These are phyloP conservation scores for Rutstroemia sp. DNA, from an alignment of 2,329 filamentous ascomycete genomes.

Conservation along the genomic window DNA sequence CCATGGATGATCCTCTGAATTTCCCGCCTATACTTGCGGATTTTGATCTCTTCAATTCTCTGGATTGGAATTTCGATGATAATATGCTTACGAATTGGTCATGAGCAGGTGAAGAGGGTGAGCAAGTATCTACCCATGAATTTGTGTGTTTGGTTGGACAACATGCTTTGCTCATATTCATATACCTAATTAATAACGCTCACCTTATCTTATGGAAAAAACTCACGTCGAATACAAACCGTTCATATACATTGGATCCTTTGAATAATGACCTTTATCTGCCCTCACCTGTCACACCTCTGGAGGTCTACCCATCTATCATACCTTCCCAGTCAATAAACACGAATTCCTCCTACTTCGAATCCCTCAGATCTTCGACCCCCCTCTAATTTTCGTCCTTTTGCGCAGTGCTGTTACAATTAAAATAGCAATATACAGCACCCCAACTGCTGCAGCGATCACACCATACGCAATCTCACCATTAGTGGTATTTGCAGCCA, in stretches of 20 bases:
- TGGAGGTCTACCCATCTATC: background rate
- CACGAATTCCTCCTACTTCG: background rate
- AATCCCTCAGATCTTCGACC: background rate
- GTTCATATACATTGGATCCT: too few relatives aligned
- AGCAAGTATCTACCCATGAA: background rate
- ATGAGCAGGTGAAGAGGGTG: background rate
- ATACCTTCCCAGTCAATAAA: background rate
- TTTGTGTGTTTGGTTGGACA: background rate
- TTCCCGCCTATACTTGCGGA: constrained; percentile 9
- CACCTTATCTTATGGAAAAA: too few relatives aligned
- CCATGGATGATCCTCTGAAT: constrained; percentile 1
- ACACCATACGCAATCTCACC: constrained; percentile 49
- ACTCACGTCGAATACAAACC: too few relatives aligned
- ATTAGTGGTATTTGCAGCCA: constrained; percentile 35
- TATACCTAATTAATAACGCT: too few relatives aligned
- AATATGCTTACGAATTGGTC: constrained; percentile 1
- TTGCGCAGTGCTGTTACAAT: constrained; percentile 14
- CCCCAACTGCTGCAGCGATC: constrained; percentile 42
- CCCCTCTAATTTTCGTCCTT: background rate
- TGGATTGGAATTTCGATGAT: constrained; percentile 17
- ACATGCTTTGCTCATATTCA: background rate
- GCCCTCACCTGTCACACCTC: background rate
- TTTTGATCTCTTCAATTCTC: constrained; percentile 15
- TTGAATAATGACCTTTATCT: too few relatives aligned
- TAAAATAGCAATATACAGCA: constrained; percentile 35